Evolutionary conservation across 2,329 filamentous ascomycete species (phyloP).

Genomic region (Shiraia bambusicola): DNA sequence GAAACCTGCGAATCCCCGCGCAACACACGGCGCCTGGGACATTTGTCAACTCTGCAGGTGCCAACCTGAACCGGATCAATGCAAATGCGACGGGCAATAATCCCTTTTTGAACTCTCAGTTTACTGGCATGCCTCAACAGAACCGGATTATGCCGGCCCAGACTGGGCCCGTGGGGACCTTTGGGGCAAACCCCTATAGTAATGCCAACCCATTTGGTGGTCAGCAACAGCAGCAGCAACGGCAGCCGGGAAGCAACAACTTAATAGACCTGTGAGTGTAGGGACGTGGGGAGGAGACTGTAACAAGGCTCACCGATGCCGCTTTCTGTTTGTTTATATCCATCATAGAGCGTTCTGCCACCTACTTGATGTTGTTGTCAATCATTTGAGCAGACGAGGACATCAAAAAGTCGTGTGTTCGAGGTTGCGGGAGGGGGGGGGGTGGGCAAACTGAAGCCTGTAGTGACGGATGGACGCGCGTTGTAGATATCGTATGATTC

Average conservation of each 20-base stretch:
- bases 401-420: conserved; percentile 14
- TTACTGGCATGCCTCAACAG: conserved; percentile 65
- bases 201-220: conserved; percentile 59
- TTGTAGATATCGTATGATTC: conserved; percentile 20
- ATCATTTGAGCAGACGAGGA: conserved; percentile 13
- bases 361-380: conserved; percentile 7
- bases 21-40: conserved; percentile 96
- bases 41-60: conserved; percentile 92
- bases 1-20: conserved; percentile 88
- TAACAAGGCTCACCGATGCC: neutral
- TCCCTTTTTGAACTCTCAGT: conserved; percentile 83
- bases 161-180: conserved; percentile 53
- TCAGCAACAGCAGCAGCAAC: conserved; percentile 48
- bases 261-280: conserved; percentile 60
- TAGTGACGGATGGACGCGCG: conserved; percentile 3
- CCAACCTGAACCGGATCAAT: conserved; percentile 73
- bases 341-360: conserved; percentile 16
- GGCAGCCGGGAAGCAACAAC: conserved; percentile 55
- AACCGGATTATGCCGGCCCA: conserved; percentile 51
- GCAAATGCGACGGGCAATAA: conserved; percentile 73
- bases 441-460: neutral
- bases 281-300: neutral
- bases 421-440: conserved; percentile 4
- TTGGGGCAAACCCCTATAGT: conserved; percentile 47
- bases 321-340: conserved; percentile 26